Conservation (phyloP, 345 rosid species). For the Citrus glauca region DNA sequence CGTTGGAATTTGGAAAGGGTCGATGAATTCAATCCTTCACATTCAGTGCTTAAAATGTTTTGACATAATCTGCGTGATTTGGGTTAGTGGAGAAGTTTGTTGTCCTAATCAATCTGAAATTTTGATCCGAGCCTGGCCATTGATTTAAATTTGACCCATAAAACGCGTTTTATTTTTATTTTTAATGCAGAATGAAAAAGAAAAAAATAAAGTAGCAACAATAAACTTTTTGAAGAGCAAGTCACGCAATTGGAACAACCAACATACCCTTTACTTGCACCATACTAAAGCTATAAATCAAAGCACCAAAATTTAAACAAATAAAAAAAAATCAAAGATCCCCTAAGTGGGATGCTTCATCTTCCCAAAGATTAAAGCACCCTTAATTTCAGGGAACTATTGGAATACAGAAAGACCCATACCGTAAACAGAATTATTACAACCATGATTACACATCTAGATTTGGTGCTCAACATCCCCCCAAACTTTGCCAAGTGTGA, state of each 20-base stretch:
- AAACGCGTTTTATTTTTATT: too few species aligned
- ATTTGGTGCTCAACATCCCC: conserved; percentile 7
- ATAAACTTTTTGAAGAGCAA: not conserved
- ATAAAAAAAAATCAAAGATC: too few species aligned
- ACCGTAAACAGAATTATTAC: not conserved
- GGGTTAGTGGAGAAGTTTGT: too few species aligned
- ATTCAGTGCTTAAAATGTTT: too few species aligned
- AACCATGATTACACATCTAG: conserved; percentile 6
- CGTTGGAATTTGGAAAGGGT: too few species aligned
- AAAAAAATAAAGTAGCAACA: too few species aligned
- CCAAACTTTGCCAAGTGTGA: not conserved
- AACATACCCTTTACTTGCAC: not conserved
- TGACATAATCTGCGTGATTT: too few species aligned
- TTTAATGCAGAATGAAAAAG: too few species aligned
- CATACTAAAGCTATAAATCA: not conserved
- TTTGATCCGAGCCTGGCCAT: too few species aligned
- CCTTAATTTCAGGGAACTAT: conserved; percentile 3
- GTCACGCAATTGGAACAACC: not conserved
- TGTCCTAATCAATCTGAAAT: too few species aligned
- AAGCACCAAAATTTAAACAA: not conserved
- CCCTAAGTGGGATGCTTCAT: not conserved
- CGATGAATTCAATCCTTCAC: too few species aligned
- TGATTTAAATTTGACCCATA: too few species aligned
- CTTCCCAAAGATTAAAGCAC: not conserved
- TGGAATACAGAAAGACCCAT: not conserved